Base-by-base conservation (phyloP, 148 eudicot species). In the Linanthus parryae region DNA sequence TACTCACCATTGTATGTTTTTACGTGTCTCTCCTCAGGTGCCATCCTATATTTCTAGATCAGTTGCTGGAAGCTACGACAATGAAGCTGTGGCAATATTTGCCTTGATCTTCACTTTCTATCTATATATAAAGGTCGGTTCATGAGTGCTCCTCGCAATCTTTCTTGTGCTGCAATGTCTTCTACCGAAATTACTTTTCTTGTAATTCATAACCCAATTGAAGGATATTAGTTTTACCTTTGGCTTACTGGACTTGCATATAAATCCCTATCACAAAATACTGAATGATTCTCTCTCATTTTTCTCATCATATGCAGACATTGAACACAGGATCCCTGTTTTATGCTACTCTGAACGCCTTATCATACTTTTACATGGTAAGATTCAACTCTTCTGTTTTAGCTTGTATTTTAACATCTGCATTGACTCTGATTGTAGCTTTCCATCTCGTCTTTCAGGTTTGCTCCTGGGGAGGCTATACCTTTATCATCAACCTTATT, bases 391-490 rank as follows among this genome's bases (percentile, higher is more conserved):
- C 47, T 42, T 18, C n/a, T 38, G 57, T 56, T 26, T 48, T 54
- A 25, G 21, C 23, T 2, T 48, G 12, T 14, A 27, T 19, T 25
- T 30, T 9, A 28, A 22, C 19, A 71, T 55, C 26, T 60, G 38
- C 35, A 20, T 56, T 40, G 31, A 20, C 22, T 54, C 48, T 20
- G 33, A 16, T 50, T 30, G 1, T 26, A 2, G 25, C 48, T 64
- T 18, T 5, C 51, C 21, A 18, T 48, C 28, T 63, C 38, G 56
- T 25, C 33, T 58, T 52, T 34, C 72, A 91, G 95, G 98, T 91
- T 68, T 86, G 95, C 77, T 91, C 98, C 39, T 91, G 95, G 98
- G 98, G 98, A 81, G 98, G 98, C 17, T 91, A 91, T 70, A 91
- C 95, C 57, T 91, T 91, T 68, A 91, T 91, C 24, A 91, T 91